These are phyloP conservation scores for Neocucurbitaria cava DNA, from an alignment of 2,329 filamentous ascomycete genomes.

Conservation along the genomic window DNA sequence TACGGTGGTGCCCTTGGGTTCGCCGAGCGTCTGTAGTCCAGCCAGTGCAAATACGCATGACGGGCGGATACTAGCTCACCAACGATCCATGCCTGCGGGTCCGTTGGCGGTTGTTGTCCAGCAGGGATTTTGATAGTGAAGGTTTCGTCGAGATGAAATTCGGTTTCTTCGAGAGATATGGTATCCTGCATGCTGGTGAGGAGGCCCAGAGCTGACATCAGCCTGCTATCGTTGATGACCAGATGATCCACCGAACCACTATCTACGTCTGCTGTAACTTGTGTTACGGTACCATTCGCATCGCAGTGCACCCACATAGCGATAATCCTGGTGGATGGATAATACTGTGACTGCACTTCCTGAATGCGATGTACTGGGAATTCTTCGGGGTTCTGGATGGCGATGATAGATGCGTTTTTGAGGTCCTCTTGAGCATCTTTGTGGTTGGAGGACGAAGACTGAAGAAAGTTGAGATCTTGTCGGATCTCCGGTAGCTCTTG, in stretches of 20 bases:
- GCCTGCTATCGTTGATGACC: constrained; percentile 12
- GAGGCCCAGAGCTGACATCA: constrained; percentile 20
- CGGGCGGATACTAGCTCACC: constrained; percentile 18
- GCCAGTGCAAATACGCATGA: constrained; percentile 25
- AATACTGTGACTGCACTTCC: constrained; percentile 18
- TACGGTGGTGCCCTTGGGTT: constrained; percentile 14
- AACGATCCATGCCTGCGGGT: constrained; percentile 11
- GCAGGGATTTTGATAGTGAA: constrained; percentile 13
- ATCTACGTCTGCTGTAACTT: constrained; percentile 20
- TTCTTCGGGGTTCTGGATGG: constrained; percentile 16
- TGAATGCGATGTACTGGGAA: constrained; percentile 19
- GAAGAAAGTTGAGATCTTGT: not conserved
- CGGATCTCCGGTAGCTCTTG: not conserved
- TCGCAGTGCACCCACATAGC: constrained; percentile 14
- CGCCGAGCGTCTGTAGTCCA: constrained; percentile 11
- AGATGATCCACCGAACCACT: constrained; percentile 23
- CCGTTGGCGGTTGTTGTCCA: not conserved
- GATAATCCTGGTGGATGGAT: constrained; percentile 11
- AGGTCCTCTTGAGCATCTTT: not conserved
- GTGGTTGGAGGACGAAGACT: not conserved
- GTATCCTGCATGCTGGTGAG: constrained; percentile 1
- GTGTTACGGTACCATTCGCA: not conserved
- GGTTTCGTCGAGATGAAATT: constrained; percentile 11
- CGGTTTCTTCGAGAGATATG: not conserved
- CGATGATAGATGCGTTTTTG: not conserved